Conservation (phyloP, 345 rosid species). For the Fremontodendron californicum region DNA sequence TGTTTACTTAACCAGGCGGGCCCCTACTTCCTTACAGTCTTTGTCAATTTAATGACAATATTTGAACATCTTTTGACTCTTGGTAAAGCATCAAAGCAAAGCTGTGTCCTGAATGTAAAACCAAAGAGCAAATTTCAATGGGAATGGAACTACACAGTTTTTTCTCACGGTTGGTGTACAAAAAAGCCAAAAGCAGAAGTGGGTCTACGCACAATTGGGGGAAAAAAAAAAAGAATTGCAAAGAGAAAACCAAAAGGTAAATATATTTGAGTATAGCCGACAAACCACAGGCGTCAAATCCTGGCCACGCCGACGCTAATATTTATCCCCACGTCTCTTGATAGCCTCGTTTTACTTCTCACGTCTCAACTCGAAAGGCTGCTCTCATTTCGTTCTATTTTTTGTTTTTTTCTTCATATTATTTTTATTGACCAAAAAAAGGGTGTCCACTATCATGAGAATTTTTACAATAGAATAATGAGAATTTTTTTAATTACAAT, state of each 20-base stretch:
- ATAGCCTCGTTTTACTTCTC: too few relatives aligned
- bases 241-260: background rate
- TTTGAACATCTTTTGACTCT: background rate
- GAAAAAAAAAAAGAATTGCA: background rate
- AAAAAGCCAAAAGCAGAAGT: background rate
- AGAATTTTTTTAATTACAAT: too few relatives aligned
- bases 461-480: too few relatives aligned
- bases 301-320: background rate
- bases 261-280: background rate
- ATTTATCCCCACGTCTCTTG: too few relatives aligned
- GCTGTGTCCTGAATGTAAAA: background rate
- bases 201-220: background rate
- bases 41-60: background rate
- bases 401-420: too few relatives aligned
- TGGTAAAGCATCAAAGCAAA: background rate
- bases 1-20: background rate
- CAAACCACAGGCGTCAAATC: background rate
- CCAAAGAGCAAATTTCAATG: background rate
- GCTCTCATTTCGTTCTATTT: background rate
- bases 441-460: too few relatives aligned
- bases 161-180: background rate
- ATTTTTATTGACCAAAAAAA: too few relatives aligned
- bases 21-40: background rate
- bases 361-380: too few relatives aligned
- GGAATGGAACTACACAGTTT: background rate